Evolutionary conservation across 108 stramenopile genomes (phyloP).

Genomic region (Cylindrotheca fusiformis): DNA sequence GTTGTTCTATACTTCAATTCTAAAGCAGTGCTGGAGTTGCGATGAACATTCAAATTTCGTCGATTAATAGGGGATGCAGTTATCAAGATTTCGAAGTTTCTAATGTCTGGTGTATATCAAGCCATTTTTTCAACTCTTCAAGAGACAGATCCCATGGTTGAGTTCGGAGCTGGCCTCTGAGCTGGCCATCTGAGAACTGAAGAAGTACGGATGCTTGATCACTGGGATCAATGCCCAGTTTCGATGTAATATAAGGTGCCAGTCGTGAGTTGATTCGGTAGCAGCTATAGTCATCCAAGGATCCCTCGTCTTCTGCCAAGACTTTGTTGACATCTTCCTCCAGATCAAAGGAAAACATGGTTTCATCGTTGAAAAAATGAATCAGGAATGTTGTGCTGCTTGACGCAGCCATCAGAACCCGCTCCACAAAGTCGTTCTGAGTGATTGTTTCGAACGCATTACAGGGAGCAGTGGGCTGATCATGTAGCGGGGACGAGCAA

Average conservation of each 20-base stretch:
- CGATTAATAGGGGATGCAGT: too few species aligned
- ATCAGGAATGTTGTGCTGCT: not conserved
- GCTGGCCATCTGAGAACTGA: too few species aligned
- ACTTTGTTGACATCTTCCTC: not conserved
- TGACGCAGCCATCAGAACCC: not conserved
- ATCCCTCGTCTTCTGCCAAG: not conserved
- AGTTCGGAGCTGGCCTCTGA: too few species aligned
- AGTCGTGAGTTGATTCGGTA: not conserved
- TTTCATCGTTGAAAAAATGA: not conserved
- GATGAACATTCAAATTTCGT: too few species aligned
- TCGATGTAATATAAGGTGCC: not conserved
- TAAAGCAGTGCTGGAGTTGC: too few species aligned
- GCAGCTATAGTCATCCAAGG: not conserved
- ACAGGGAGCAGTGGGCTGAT: not conserved
- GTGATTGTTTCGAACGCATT: not conserved
- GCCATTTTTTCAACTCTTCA: too few species aligned
- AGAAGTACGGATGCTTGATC: too few species aligned
- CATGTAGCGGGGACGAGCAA: not conserved
- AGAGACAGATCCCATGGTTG: too few species aligned
- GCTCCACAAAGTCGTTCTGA: not conserved
- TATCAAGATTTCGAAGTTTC: too few species aligned
- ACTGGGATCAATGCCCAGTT: not conserved
- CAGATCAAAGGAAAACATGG: not conserved
- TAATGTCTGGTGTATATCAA: too few species aligned
- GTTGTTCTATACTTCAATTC: too few species aligned